phyloP scores from a whole-genome alignment of 2,329 filamentous ascomycete species.

The Westerdykella sp. region DNA sequence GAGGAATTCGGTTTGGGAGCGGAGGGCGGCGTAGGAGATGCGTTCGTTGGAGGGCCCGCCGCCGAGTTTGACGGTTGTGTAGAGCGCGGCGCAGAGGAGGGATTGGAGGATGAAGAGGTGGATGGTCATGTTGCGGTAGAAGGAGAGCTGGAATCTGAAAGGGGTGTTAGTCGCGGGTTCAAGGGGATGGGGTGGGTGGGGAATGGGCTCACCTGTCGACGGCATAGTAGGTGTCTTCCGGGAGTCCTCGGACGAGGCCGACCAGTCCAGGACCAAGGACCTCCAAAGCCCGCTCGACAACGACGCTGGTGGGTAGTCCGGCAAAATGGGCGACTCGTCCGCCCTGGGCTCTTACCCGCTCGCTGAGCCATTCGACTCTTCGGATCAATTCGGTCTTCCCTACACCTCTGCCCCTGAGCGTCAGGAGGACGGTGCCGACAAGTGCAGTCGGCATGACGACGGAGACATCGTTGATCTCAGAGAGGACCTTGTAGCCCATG shows the following conservation, averaged over 20 bases:
- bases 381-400: constrained; percentile 79
- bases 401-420: constrained; percentile 83
- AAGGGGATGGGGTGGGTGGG: not conserved
- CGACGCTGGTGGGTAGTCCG: constrained; percentile 67
- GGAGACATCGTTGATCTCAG: constrained; percentile 91
- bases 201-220: constrained; percentile 59
- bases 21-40: constrained; percentile 67
- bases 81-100: constrained; percentile 82
- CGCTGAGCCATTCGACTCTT: constrained; percentile 83
- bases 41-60: constrained; percentile 77
- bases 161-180: constrained; percentile 3
- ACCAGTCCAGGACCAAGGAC: constrained; percentile 88
- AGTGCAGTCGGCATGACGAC: constrained; percentile 98
- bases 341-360: constrained; percentile 74
- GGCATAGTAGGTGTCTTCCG: constrained; percentile 88
- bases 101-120: constrained; percentile 95
- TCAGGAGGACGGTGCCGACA: constrained; percentile 88
- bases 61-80: constrained; percentile 82
- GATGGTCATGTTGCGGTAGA: constrained; percentile 99
- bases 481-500: constrained; percentile 84
- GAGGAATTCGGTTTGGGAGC: constrained; percentile 77
- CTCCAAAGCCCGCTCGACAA: constrained; percentile 84
- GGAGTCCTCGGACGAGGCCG: constrained; percentile 68
- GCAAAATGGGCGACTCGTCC: constrained; percentile 93
- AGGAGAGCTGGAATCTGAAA: constrained; percentile 77